These are phyloP conservation scores for Saccharomycopsis sp. DNA, from an alignment of 805 yeast genomes.

Conservation along the genomic window DNA sequence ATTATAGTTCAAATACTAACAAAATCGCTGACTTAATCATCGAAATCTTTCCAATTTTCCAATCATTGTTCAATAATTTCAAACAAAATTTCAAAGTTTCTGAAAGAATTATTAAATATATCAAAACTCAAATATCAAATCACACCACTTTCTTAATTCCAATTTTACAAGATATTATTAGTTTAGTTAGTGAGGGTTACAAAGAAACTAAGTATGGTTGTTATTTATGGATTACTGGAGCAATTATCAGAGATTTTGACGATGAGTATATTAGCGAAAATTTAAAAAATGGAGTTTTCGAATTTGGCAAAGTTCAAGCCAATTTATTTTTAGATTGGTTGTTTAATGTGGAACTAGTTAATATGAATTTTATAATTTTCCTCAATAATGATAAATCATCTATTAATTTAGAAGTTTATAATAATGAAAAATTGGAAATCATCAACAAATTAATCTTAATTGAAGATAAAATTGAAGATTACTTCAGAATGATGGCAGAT, in stretches of 20 bases:
- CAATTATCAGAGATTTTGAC: constrained; percentile 61
- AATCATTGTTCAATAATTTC: constrained; percentile 37
- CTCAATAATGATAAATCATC: neutral
- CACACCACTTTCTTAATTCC: constrained; percentile 47
- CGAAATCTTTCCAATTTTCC: constrained; percentile 52
- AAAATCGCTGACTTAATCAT: constrained; percentile 45
- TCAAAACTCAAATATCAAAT: constrained; percentile 55
- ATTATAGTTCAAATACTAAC: constrained; percentile 24
- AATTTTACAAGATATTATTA: constrained; percentile 54
- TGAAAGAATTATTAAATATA: constrained; percentile 62
- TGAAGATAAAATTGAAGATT: constrained; percentile 76
- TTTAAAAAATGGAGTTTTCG: constrained; percentile 55
- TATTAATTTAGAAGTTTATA: neutral
- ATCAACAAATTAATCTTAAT: constrained; percentile 19
- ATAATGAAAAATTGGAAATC: constrained; percentile 1
- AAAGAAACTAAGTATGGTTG: constrained; percentile 63
- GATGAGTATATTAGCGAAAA: constrained; percentile 40
- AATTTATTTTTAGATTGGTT: constrained; percentile 12
- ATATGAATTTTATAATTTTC: constrained; percentile 1
- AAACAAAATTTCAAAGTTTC: constrained; percentile 56
- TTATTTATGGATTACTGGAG: constrained; percentile 84
- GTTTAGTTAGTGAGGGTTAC: constrained; percentile 60
- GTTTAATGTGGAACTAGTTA: constrained; percentile 1
- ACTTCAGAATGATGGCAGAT: constrained; percentile 70
- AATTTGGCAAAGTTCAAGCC: constrained; percentile 37